These are phyloP conservation scores for Maudiozyma humilis DNA, from an alignment of 1,139 yeast species.

Conservation along the genomic window DNA sequence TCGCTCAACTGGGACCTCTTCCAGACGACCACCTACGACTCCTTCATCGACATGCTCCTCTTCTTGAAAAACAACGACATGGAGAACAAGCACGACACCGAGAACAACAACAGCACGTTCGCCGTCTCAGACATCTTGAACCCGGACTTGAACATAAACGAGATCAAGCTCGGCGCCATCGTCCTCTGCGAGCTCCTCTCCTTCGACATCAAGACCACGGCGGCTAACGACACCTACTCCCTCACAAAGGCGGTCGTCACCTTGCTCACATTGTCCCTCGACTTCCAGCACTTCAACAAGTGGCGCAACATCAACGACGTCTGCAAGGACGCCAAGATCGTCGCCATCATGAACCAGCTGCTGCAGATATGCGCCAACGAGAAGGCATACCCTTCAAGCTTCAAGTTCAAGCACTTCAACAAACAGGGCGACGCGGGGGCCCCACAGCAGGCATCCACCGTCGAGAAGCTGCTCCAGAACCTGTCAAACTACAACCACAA, in stretches of 20 bases:
- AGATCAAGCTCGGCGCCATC: conserved; percentile 47
- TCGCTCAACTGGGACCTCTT: conserved; percentile 21
- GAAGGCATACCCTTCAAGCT: conserved; percentile 25
- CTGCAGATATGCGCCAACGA: conserved; percentile 13
- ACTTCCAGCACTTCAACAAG: conserved; percentile 14
- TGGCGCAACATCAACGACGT: conserved; percentile 17
- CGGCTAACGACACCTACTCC: conserved; percentile 47
- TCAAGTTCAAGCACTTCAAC: conserved; percentile 23
- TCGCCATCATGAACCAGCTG: conserved; percentile 11
- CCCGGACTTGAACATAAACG: conserved; percentile 32
- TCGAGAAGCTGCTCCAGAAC: conserved; percentile 10
- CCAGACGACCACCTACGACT: conserved; percentile 48
- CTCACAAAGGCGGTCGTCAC: conserved; percentile 48
- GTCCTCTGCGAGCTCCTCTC: conserved; percentile 60
- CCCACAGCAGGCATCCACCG: not conserved
- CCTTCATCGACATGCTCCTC: conserved; percentile 47
- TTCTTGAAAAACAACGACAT: conserved; percentile 30
- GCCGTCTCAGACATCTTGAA: not conserved
- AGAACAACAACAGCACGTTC: not conserved
- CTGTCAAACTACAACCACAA: conserved; percentile 16
- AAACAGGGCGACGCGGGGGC: conserved; percentile 2
- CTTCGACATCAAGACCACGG: conserved; percentile 52
- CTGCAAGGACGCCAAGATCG: conserved; percentile 8
- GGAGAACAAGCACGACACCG: conserved; percentile 5
- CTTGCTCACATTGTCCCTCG: conserved; percentile 19